A percentile compares a stretch with the other conserved stretches of the same genome.
phyloP scores from a whole-genome alignment of 495 filamentous ascomycete species.

The Xylona heveae region DNA sequence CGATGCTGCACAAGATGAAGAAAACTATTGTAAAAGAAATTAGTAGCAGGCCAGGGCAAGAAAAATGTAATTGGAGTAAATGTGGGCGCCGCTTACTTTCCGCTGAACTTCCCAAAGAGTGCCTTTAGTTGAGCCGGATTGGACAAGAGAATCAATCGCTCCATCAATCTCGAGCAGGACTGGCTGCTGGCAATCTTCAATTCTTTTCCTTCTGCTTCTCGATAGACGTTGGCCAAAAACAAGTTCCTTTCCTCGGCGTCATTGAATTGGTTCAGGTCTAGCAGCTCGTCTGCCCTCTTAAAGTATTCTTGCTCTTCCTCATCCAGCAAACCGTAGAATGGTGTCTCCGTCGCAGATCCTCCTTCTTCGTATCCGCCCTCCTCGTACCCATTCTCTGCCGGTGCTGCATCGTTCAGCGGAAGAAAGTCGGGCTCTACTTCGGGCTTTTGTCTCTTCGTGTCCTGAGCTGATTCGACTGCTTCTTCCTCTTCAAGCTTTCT shows the following conservation, averaged over 20 bases:
- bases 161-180: conserved; percentile 82
- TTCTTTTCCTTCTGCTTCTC: conserved; percentile 76
- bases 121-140: conserved; percentile 61
- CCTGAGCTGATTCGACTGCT: conserved; percentile 11
- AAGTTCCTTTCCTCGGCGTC: conserved; percentile 53
- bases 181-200: conserved; percentile 90
- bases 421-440: too few relatives aligned
- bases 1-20: conserved; percentile 76
- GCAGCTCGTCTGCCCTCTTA: conserved; percentile 62
- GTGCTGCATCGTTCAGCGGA: too few relatives aligned
- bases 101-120: conserved; percentile 61
- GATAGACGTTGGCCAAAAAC: conserved; percentile 70
- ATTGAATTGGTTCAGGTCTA: conserved; percentile 71
- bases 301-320: conserved; percentile 91
- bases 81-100: conserved; percentile 31
- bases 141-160: conserved; percentile 69
- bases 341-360: conserved; percentile 17
- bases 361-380: too few relatives aligned
- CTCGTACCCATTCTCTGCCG: too few relatives aligned
- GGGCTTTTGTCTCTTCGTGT: conserved; percentile 10
- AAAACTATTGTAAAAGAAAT: too few relatives aligned
- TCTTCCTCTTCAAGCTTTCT: conserved; percentile 21
- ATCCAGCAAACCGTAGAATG: conserved; percentile 79
- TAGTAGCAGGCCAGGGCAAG: conserved; percentile 5
- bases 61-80: background rate